Conservation (phyloP, 352 stramenopile species). For the Pythium sukuiense region DNA sequence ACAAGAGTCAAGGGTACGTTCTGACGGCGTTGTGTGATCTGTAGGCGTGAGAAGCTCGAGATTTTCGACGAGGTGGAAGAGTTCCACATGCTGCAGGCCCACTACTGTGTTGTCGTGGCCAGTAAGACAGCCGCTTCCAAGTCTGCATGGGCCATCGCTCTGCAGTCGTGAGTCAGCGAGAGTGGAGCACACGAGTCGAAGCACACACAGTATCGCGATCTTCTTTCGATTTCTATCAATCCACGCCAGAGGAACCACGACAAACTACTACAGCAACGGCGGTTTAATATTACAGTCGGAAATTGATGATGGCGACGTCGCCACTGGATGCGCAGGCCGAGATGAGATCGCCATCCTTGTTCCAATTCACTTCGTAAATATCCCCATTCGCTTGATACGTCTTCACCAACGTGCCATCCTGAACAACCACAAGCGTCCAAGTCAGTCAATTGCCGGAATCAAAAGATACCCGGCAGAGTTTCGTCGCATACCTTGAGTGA, state of each 20-base stretch:
- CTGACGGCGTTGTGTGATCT: not conserved
- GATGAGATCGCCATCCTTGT: conserved; percentile 86
- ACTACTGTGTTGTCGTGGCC: conserved; percentile 87
- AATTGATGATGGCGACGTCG: conserved; percentile 88
- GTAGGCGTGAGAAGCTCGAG: conserved; percentile 81
- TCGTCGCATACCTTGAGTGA: conserved; percentile 82
- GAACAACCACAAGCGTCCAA: conserved; percentile 7
- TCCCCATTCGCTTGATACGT: conserved; percentile 92
- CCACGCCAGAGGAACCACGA: not conserved
- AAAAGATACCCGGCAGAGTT: not conserved
- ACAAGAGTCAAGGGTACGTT: no score
- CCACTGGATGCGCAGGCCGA: conserved; percentile 84
- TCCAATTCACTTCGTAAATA: conserved; percentile 99
- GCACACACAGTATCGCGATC: not conserved
- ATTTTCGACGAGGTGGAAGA: conserved; percentile 94
- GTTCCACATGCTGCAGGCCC: conserved; percentile 89
- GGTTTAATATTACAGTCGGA: conserved; percentile 89
- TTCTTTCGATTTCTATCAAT: not conserved
- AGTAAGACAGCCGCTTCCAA: conserved; percentile 19
- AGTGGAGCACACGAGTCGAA: no score
- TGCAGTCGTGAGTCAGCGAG: conserved; percentile 8
- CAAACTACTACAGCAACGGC: conserved; percentile 27
- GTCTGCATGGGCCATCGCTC: conserved; percentile 22
- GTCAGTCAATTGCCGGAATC: not conserved
- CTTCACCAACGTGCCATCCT: conserved; percentile 82